These are phyloP conservation scores for Cinnamomum micranthum DNA, from an alignment of 164 flowering plant species.

Conservation along the genomic window DNA sequence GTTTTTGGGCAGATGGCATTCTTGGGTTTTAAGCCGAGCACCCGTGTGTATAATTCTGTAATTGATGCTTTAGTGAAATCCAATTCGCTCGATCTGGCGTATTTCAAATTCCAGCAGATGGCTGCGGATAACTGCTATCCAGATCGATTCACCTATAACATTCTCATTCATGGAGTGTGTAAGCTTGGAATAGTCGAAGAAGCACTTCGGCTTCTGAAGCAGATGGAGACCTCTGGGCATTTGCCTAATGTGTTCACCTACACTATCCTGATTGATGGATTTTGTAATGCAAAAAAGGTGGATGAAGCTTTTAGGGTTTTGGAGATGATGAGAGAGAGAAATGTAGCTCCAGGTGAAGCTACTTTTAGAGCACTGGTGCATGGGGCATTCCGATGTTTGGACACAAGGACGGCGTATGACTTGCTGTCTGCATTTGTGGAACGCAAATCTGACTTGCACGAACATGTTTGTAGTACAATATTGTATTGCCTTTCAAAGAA, in stretches of 20 bases:
- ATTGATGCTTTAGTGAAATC: conserved; percentile 83
- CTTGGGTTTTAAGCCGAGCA: conserved; percentile 64
- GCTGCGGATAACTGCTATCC: conserved; percentile 64
- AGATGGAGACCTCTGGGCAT: conserved; percentile 63
- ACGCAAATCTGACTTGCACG: conserved; percentile 31
- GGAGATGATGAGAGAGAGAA: conserved; percentile 59
- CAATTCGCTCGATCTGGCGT: conserved; percentile 83
- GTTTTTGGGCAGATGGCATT: conserved; percentile 80
- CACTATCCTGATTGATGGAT: conserved; percentile 79
- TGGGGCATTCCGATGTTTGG: conserved; percentile 60
- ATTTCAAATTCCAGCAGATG: conserved; percentile 93
- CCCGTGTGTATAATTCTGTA: conserved; percentile 84
- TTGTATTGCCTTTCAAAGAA: conserved; percentile 55
- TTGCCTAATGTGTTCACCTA: conserved; percentile 76
- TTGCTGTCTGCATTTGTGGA: conserved; percentile 39
- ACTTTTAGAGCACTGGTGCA: conserved; percentile 81
- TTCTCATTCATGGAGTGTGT: conserved; percentile 89
- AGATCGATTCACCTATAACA: conserved; percentile 87
- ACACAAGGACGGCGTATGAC: conserved; percentile 49
- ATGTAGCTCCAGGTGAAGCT: conserved; percentile 70
- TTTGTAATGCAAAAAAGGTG: conserved; percentile 62
- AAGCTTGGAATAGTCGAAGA: conserved; percentile 82
- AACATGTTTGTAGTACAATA: conserved; percentile 49
- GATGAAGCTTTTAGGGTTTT: conserved; percentile 65
- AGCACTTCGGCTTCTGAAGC: conserved; percentile 76